Percentiles rank a stretch among this genome's conserved stretches.
Evolutionary conservation across 352 stramenopile species (phyloP).

Genomic region (Phytophthora cryptogea): DNA sequence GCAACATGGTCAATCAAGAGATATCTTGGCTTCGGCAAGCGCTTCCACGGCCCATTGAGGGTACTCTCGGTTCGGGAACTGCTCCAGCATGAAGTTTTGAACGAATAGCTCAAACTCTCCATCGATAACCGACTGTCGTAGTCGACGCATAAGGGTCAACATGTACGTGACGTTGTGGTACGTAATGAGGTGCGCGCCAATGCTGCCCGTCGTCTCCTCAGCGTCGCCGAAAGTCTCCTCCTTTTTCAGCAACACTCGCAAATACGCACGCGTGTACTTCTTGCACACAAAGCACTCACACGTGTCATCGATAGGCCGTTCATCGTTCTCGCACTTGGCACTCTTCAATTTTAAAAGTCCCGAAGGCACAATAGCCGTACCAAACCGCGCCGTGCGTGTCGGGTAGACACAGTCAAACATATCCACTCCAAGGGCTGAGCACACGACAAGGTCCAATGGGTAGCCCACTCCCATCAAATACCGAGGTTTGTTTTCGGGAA

Average conservation of each 20-base stretch:
- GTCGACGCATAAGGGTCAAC: slow-evolving; percentile 71
- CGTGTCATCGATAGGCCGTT: slow-evolving; percentile 64
- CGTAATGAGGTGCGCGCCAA: slow-evolving; percentile 75
- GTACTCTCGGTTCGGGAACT: slow-evolving; percentile 61
- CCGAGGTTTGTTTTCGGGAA: slow-evolving; percentile 94
- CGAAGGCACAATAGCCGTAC: slow-evolving; percentile 88
- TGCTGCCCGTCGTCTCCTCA: slow-evolving; percentile 37
- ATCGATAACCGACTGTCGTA: slow-evolving; percentile 81
- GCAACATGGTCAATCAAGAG: slow-evolving; percentile 19
- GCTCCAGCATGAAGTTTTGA: slow-evolving; percentile 73
- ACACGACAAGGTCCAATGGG: slow-evolving; percentile 97
- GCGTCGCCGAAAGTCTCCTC: slow-evolving; percentile 46
- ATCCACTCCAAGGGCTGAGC: slow-evolving; percentile 95
- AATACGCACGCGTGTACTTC: slow-evolving; percentile 71
- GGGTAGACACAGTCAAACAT: slow-evolving; percentile 99
- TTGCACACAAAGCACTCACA: slow-evolving; percentile 80
- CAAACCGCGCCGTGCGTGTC: slow-evolving; percentile 95
- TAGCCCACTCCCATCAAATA: slow-evolving; percentile 99
- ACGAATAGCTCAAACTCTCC: slow-evolving; percentile 75
- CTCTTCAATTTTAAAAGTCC: slow-evolving; percentile 78
- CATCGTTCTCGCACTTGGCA: slow-evolving; percentile 58
- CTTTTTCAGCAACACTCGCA: slow-evolving; percentile 76
- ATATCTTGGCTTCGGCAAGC: slow-evolving; percentile 63
- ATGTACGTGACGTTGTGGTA: slow-evolving; percentile 89
- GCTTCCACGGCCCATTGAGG: slow-evolving; percentile 76